Base-by-base conservation (phyloP, 2,329 filamentous ascomycete species). In the Ascochyta koolunga region DNA sequence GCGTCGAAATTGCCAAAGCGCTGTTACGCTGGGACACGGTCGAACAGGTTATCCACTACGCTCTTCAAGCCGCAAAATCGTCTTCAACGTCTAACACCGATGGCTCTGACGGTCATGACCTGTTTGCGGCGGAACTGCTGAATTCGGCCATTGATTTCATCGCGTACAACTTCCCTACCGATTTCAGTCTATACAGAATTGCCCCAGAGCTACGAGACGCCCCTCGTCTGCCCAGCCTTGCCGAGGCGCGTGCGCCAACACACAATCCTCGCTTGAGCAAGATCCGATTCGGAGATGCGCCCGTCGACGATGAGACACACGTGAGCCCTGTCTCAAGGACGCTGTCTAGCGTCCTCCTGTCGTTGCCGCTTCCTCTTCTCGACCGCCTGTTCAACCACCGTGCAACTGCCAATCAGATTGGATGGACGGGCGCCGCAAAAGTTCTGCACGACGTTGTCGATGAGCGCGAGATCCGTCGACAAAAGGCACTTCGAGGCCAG, bases 241-340 rank as follows among this genome's bases (percentile, higher is more conserved):
- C 66, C n/a, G 67, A 76, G 18, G 64, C 71, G 52, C 70, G 72
- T 21, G 62, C 73, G 5, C 66, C 73, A 10, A 67, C 69, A 4
- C 77, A 78, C 45, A 78, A 84, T 44, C 80, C 81, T 33, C 82
- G 86, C 22, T 76, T 89, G 10, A 83, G 82, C 56, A 82, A 80
- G 57, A 90, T 91, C 46, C 84, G 86, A 56, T 91, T 91, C 65
- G 89, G 89, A n/a, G 87, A 90, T 60, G 76, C 88, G 18, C 77
- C 84, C 2, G 62, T 68, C 2, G 76, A 77, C 22, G 74, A 80
- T 29, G 75, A 79, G 10, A 64, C 68, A 25, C 70, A 74, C 33
- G 65, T 73, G 10, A 73, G 70, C 18, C 62, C 64, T 43, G 59
- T 79, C 25, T 79, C 81, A 21, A 78, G 79, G 0, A 73, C 82